These are phyloP conservation scores for Pythium dissotocum DNA, from an alignment of 352 stramenopile species.

Conservation along the genomic window DNA sequence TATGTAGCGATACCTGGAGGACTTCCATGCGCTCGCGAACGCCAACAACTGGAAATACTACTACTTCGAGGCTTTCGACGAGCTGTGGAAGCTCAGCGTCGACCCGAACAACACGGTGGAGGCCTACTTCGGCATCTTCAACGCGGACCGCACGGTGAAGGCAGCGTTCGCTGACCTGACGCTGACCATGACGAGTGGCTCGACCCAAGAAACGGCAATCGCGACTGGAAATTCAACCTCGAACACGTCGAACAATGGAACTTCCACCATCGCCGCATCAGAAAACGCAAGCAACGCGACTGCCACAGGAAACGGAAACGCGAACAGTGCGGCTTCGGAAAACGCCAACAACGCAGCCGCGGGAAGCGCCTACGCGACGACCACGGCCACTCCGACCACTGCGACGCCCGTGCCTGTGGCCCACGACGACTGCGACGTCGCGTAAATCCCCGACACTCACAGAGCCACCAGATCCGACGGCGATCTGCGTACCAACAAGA, in stretches of 20 bases:
- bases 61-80: slow-evolving; percentile 73
- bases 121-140: slow-evolving; percentile 61
- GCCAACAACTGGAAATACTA: slow-evolving; percentile 56
- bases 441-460: background rate
- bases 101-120: slow-evolving; percentile 49
- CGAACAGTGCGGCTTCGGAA: background rate
- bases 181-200: background rate
- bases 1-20: slow-evolving; percentile 49
- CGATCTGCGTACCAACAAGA: background rate
- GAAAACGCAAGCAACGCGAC: background rate
- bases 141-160: slow-evolving; percentile 48
- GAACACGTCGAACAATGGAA: background rate
- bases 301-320: background rate
- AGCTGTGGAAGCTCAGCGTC: slow-evolving; percentile 50
- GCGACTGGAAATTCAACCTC: background rate
- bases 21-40: slow-evolving; percentile 50
- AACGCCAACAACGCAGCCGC: background rate
- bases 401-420: background rate
- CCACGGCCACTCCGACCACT: background rate
- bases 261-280: background rate
- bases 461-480: background rate
- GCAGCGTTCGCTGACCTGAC: slow-evolving; percentile 30
- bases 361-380: background rate
- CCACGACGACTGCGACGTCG: background rate
- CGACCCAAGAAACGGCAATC: background rate